These are phyloP conservation scores for Sisymbrium irio DNA, from an alignment of 345 rosid species.

Conservation along the genomic window DNA sequence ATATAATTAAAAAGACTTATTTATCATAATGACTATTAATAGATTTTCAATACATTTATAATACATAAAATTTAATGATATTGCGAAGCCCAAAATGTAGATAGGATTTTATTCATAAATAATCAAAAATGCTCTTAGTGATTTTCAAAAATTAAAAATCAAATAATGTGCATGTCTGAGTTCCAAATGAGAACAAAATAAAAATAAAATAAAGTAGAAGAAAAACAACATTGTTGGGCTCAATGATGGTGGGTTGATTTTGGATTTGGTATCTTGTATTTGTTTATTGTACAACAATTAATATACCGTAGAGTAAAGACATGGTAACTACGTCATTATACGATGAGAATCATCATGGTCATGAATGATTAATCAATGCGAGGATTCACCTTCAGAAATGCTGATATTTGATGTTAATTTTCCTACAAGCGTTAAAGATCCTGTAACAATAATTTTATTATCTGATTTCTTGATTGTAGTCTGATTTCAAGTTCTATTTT, in stretches of 20 bases:
- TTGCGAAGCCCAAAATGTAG: too few species aligned
- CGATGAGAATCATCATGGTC: neutral
- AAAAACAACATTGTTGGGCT: conserved; percentile 8
- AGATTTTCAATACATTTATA: too few species aligned
- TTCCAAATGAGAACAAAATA: neutral
- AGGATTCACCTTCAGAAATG: too few species aligned
- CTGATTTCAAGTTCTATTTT: neutral
- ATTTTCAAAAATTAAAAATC: too few species aligned
- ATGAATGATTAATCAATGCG: neutral
- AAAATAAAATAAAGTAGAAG: neutral
- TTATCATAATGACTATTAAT: too few species aligned
- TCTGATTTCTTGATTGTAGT: neutral
- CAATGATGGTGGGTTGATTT: conserved; percentile 5
- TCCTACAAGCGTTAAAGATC: neutral
- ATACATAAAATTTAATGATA: too few species aligned
- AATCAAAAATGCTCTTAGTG: too few species aligned
- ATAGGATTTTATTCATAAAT: too few species aligned
- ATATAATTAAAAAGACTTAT: too few species aligned
- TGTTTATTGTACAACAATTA: neutral
- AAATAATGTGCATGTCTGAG: neutral
- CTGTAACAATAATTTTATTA: neutral
- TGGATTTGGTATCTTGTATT: neutral
- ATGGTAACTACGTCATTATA: conserved; percentile 25
- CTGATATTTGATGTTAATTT: neutral
- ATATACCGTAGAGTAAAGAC: conserved; percentile 24